These are phyloP conservation scores for Pseudogymnoascus destructans DNA, from an alignment of 2,329 filamentous ascomycete species.

Conservation along the genomic window DNA sequence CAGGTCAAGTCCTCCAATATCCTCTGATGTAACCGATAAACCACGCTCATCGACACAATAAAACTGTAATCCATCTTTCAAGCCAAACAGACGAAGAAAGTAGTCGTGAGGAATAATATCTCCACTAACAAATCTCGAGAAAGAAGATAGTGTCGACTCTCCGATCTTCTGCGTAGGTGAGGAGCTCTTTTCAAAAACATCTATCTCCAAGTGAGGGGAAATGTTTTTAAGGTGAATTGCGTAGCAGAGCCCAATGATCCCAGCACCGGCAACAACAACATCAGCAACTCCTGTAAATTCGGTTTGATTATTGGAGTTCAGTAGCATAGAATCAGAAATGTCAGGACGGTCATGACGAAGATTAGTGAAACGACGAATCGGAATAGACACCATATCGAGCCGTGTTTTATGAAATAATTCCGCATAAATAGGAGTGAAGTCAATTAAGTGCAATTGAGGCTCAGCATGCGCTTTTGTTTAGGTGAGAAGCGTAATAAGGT, in stretches of 20 bases:
- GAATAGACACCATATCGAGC: neutral
- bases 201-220: neutral
- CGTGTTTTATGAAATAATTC: neutral
- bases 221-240: neutral
- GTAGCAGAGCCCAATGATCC: neutral
- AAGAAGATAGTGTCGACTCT: slow-evolving; percentile 20
- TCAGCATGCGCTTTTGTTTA: neutral
- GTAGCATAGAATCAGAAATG: neutral
- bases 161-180: slow-evolving; percentile 21
- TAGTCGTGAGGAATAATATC: slow-evolving; percentile 14
- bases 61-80: slow-evolving; percentile 22
- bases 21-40: neutral
- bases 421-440: neutral
- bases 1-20: slow-evolving; percentile 14
- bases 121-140: slow-evolving; percentile 17
- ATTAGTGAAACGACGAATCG: neutral
- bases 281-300: neutral
- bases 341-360: neutral
- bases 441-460: neutral
- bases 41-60: slow-evolving; percentile 16
- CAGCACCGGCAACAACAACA: slow-evolving; percentile 13
- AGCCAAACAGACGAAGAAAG: slow-evolving; percentile 19
- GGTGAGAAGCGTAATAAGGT: neutral
- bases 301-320: neutral
- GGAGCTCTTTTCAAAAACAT: slow-evolving; percentile 11